A percentile compares a stretch with the other conserved stretches of the same genome.
Evolutionary conservation across 2,329 filamentous ascomycete genomes (phyloP).

Genomic region (Didymella sp.): DNA sequence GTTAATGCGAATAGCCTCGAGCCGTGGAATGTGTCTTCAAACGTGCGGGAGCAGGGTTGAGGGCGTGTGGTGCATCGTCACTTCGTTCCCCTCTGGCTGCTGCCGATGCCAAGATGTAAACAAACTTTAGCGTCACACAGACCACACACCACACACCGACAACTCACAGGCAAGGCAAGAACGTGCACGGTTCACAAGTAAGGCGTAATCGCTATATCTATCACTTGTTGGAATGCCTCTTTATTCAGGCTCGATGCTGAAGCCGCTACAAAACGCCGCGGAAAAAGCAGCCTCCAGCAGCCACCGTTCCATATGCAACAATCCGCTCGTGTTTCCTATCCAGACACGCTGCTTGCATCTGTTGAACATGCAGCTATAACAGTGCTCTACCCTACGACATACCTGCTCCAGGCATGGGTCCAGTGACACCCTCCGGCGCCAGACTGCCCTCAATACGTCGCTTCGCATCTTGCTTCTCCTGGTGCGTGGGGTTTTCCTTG

Average conservation of each 20-base stretch:
- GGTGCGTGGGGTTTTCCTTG: slow-evolving; percentile 79
- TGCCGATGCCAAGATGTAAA: slow-evolving; percentile 26
- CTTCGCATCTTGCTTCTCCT: slow-evolving; percentile 84
- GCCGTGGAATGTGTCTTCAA: slow-evolving; percentile 31
- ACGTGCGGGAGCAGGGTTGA: slow-evolving; percentile 38
- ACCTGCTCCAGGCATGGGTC: slow-evolving; percentile 46
- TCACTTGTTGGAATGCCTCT: slow-evolving; percentile 23
- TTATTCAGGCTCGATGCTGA: slow-evolving; percentile 11
- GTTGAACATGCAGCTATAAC: slow-evolving; percentile 18
- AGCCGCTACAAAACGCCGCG: slow-evolving; percentile 29
- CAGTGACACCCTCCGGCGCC: slow-evolving; percentile 48
- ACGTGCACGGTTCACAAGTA: not conserved
- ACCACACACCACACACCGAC: slow-evolving; percentile 20
- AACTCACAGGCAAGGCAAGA: not conserved
- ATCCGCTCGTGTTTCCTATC: slow-evolving; percentile 28
- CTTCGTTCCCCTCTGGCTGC: slow-evolving; percentile 26
- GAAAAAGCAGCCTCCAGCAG: slow-evolving; percentile 32
- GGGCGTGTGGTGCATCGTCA: slow-evolving; percentile 31
- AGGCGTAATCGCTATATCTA: slow-evolving; percentile 1
- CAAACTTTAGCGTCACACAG: slow-evolving; percentile 27
- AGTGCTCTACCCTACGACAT: slow-evolving; percentile 29
- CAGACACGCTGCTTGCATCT: slow-evolving; percentile 24
- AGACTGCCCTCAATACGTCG: slow-evolving; percentile 76
- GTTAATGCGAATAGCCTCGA: slow-evolving; percentile 44
- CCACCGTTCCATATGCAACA: slow-evolving; percentile 38